Conservation (phyloP, 2,329 filamentous ascomycete species). For the Aureobasidium sp. region DNA sequence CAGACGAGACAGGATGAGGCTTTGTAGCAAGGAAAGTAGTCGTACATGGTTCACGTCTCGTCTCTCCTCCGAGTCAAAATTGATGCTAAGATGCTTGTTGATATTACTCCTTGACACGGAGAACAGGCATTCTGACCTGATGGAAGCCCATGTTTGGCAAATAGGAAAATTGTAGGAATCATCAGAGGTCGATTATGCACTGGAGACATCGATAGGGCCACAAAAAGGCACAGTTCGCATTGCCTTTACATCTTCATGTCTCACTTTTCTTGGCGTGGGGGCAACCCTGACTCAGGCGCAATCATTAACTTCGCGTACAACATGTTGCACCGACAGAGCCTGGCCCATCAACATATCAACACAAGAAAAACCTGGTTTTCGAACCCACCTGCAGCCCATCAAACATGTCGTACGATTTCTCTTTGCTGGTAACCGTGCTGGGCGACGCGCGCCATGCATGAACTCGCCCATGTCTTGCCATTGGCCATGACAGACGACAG, state of each 20-base stretch:
- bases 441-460: not conserved
- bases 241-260: not conserved
- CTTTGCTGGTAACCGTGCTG: not conserved
- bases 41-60: not conserved
- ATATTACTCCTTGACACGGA: not conserved
- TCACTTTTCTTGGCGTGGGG: not conserved
- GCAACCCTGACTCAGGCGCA: not conserved
- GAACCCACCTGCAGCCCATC: not conserved
- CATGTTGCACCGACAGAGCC: not conserved
- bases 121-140: not conserved
- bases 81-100: too few relatives aligned
- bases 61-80: too few relatives aligned
- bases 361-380: not conserved
- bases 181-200: not conserved
- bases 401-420: not conserved
- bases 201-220: not conserved
- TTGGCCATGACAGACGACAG: not conserved
- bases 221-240: not conserved
- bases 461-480: not conserved
- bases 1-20: not conserved
- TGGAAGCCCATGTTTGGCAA: not conserved
- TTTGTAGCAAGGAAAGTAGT: too few relatives aligned
- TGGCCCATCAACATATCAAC: not conserved
- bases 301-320: not conserved
- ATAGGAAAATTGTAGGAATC: not conserved